Conservation (phyloP, 2,329 filamentous ascomycete genomes). For the Teratosphaeria pseudoeucalypti region DNA sequence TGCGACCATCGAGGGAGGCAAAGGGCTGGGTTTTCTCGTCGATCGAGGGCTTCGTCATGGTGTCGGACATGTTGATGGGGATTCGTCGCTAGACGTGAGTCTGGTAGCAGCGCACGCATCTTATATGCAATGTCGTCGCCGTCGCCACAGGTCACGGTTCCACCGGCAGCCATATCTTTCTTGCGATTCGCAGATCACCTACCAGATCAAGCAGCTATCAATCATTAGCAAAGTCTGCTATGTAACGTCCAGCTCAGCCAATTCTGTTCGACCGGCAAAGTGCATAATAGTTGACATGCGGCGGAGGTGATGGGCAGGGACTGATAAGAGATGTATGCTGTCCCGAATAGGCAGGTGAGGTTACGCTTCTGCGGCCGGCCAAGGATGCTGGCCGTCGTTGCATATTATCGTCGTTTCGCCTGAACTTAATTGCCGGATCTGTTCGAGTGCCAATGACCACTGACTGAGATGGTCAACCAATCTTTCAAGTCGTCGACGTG, state of each 20-base stretch:
- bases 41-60: not conserved
- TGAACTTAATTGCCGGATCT: not conserved
- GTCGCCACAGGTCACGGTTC: not conserved
- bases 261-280: not conserved
- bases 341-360: not conserved
- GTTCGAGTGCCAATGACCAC: too few relatives aligned
- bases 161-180: not conserved
- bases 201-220: not conserved
- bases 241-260: not conserved
- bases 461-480: too few relatives aligned
- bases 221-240: not conserved
- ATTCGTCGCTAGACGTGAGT: not conserved
- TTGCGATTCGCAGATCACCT: not conserved
- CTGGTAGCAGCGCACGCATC: not conserved
- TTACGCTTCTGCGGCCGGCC: not conserved
- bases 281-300: not conserved
- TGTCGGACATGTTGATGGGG: not conserved
- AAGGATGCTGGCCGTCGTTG: not conserved
- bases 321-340: not conserved
- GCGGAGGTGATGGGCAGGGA: not conserved
- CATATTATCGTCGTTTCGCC: not conserved
- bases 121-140: not conserved
- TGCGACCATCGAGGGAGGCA: slow-evolving; percentile 1
- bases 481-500: too few relatives aligned
- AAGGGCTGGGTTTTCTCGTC: slow-evolving; percentile 1